phyloP scores from a whole-genome alignment of 2,329 filamentous ascomycete genomes.

The Endocalyx cinctus region DNA sequence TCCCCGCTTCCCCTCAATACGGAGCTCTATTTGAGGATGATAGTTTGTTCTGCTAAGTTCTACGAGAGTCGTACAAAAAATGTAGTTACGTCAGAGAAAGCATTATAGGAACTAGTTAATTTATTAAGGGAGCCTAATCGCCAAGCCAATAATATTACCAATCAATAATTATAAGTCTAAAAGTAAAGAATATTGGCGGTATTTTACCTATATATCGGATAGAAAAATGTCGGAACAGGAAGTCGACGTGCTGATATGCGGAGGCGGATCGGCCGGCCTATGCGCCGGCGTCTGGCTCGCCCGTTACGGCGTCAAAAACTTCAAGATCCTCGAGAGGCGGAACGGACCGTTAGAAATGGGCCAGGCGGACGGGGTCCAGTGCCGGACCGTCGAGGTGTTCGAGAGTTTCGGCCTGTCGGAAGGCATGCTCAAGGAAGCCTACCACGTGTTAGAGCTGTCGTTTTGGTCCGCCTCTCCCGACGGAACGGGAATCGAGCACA shows the following conservation, averaged over 20 bases:
- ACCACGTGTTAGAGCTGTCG: conserved; percentile 52
- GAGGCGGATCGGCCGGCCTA: conserved; percentile 58
- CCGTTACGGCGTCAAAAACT: conserved; percentile 49
- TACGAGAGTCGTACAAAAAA: too few species aligned
- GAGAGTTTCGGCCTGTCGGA: conserved; percentile 54
- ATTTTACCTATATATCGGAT: too few species aligned
- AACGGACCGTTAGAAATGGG: conserved; percentile 50
- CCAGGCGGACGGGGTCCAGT: conserved; percentile 61
- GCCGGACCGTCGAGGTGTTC: conserved; percentile 57
- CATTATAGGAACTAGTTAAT: too few species aligned
- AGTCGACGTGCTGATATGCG: conserved; percentile 54
- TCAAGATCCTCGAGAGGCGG: conserved; percentile 54
- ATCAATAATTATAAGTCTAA: too few species aligned
- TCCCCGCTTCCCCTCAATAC: too few species aligned
- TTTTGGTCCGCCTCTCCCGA: conserved; percentile 52
- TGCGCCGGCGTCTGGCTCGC: conserved; percentile 58
- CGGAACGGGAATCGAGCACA: conserved; percentile 37
- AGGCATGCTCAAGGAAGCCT: conserved; percentile 50
- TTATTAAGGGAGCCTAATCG: too few species aligned
- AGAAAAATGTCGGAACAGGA: conserved; percentile 10
- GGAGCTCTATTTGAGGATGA: too few species aligned
- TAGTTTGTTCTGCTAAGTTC: too few species aligned
- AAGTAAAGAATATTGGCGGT: too few species aligned
- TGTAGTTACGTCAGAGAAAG: too few species aligned
- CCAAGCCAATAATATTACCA: too few species aligned